These are phyloP conservation scores for Aspergillus vadensis DNA, from an alignment of 2,329 filamentous ascomycete species.

Conservation along the genomic window DNA sequence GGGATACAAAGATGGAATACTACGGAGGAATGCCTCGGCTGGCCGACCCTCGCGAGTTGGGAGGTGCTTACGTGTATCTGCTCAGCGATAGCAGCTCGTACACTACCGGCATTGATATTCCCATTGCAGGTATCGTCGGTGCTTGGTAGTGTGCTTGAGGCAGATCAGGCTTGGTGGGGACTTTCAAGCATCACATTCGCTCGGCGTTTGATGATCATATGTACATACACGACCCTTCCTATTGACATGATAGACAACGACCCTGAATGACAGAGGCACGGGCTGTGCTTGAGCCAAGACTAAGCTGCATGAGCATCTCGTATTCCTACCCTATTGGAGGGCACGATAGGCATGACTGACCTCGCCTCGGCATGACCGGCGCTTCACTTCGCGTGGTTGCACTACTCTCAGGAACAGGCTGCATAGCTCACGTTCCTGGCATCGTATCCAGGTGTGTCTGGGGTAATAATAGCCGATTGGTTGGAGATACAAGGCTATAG, in stretches of 20 bases:
- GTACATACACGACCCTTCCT: background rate
- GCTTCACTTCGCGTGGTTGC: background rate
- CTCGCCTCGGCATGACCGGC: background rate
- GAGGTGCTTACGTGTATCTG: slow-evolving; percentile 60
- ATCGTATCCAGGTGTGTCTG: background rate
- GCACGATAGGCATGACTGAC: background rate
- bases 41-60: slow-evolving; percentile 56
- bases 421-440: background rate
- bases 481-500: background rate
- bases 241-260: background rate
- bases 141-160: slow-evolving; percentile 22
- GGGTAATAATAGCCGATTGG: background rate
- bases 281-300: background rate
- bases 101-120: slow-evolving; percentile 42
- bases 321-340: slow-evolving; percentile 6
- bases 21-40: slow-evolving; percentile 60
- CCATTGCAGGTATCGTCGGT: slow-evolving; percentile 43
- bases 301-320: slow-evolving; percentile 3
- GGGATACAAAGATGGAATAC: slow-evolving; percentile 60
- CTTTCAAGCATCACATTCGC: background rate
- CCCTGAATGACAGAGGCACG: background rate
- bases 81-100: slow-evolving; percentile 51
- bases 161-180: background rate
- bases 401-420: background rate
- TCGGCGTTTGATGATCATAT: background rate